Evolutionary conservation across 495 filamentous ascomycete genomes (phyloP), one percentile per base, ranked within the genome.

Genomic region (Aspergillus saccharolyticus): DNA sequence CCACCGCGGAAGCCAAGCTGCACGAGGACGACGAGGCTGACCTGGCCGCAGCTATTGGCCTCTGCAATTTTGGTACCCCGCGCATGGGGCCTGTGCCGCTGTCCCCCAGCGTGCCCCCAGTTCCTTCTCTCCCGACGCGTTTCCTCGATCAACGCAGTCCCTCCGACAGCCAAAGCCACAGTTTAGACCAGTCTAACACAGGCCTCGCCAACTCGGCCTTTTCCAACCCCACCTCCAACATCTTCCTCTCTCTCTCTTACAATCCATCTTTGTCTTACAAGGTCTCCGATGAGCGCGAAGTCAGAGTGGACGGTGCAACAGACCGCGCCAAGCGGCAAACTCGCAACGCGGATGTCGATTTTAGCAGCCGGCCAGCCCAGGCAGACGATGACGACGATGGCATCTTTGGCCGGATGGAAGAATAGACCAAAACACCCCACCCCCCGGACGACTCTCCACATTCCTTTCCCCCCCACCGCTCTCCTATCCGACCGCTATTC

Each of bases 331-430:
- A 68, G 18, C 84, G 84, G 54, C 77, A 83, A 44, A 69, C 64
- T 44, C 74, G 72, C 62, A 83, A 85, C 60, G 88, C 88, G 55
- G 89, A 95, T 51, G 91, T 96, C 56, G 89, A 93, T 42, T 88
- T 86, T 58, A 85, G 90, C 54, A 80, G 78, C 62, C 80, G 77
- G 33, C 77, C 82, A 17, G 80, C 79, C 9, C 83, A 85, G 24
- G 85, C 83, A 60, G 90, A 95, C 66, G 93, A 97, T 62, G 92
- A 96, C 49, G 93, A 97, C 53, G 94, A 96, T 58, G 92, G 90
- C 57, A 82, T 98, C 51, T 98, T 98, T 78, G 94, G 94, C 20
- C 84, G 83, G 57, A 97, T 97, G 93, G 94, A 98, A 68, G 91
- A 94, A 72, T 96, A 80, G 74, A 66, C 56, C 19, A 21, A 15